Conservation (phyloP, 805 yeast species). For the Pichia kluyveri region DNA sequence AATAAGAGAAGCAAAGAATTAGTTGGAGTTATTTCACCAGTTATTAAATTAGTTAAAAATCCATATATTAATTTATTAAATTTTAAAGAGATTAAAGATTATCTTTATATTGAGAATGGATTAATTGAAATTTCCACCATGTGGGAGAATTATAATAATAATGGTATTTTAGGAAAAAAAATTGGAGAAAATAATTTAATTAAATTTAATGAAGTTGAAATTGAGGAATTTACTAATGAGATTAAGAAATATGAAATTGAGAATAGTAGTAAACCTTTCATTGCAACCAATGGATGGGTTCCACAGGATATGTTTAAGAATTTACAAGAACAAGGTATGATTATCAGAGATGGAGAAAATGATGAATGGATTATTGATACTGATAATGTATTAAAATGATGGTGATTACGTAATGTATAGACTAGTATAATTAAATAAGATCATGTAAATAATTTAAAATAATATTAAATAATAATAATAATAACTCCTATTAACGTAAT, state of each 20-base stretch:
- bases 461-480: too few species aligned
- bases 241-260: constrained; percentile 62
- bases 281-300: constrained; percentile 90
- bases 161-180: constrained; percentile 39
- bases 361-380: constrained; percentile 31
- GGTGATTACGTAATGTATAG: too few species aligned
- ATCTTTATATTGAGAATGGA: constrained; percentile 56
- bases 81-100: constrained; percentile 47
- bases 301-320: constrained; percentile 87
- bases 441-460: too few species aligned
- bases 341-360: constrained; percentile 42
- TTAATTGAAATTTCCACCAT: constrained; percentile 55
- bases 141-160: constrained; percentile 60
- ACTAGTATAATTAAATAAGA: too few species aligned
- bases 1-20: constrained; percentile 56
- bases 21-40: constrained; percentile 78
- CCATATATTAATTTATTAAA: constrained; percentile 57
- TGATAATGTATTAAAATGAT: constrained; percentile 18
- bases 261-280: constrained; percentile 66
- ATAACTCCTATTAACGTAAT: too few species aligned
- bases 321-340: constrained; percentile 56
- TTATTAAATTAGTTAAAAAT: constrained; percentile 57
- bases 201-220: constrained; percentile 45
- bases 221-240: constrained; percentile 47
- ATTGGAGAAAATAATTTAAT: constrained; percentile 44